A percentile compares a stretch with the other conserved stretches of the same genome.
Evolutionary conservation across 495 filamentous ascomycete species (phyloP).

Genomic region (Staphylotrichum tortipilum): DNA sequence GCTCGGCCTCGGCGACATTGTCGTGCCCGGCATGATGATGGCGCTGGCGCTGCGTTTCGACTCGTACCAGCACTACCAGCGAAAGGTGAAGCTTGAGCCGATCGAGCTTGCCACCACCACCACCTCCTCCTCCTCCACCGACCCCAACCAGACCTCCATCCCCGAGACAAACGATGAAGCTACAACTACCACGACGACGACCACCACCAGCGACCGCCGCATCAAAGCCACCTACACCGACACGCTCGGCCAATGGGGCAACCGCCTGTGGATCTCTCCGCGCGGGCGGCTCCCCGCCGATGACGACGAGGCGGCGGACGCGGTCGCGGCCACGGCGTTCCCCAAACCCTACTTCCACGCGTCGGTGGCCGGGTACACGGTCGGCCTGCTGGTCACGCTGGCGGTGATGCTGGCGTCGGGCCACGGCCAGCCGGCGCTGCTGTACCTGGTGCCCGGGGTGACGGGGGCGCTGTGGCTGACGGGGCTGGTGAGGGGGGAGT

Average conservation of each 20-base stretch:
- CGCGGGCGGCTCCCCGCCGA: constrained; percentile 22
- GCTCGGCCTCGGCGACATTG: constrained; percentile 89
- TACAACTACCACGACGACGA: constrained; percentile 22
- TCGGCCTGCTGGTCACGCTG: constrained; percentile 72
- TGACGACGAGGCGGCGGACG: constrained; percentile 34
- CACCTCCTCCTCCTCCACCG: background rate
- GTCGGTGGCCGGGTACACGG: constrained; percentile 64
- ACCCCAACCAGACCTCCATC: no score
- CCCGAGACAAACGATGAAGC: no score
- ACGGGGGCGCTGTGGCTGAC: constrained; percentile 69
- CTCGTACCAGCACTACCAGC: constrained; percentile 70
- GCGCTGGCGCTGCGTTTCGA: constrained; percentile 84
- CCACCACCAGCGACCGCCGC: constrained; percentile 23
- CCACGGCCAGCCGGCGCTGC: constrained; percentile 81
- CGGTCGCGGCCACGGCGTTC: constrained; percentile 47
- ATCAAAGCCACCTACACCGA: constrained; percentile 50
- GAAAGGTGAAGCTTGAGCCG: constrained; percentile 29
- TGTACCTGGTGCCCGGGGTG: constrained; percentile 89
- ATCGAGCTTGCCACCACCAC: constrained; percentile 26
- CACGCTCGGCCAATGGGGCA: constrained; percentile 67
- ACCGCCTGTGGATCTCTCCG: constrained; percentile 67
- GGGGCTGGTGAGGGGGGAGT: constrained; percentile 60
- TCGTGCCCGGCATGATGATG: constrained; percentile 90
- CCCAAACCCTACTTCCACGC: constrained; percentile 85
- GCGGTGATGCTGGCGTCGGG: constrained; percentile 66